Percentiles rank a stretch among this genome's conserved stretches.
Evolutionary conservation across 2,329 filamentous ascomycete genomes (phyloP).

Genomic region (Botrytis sinoallii): DNA sequence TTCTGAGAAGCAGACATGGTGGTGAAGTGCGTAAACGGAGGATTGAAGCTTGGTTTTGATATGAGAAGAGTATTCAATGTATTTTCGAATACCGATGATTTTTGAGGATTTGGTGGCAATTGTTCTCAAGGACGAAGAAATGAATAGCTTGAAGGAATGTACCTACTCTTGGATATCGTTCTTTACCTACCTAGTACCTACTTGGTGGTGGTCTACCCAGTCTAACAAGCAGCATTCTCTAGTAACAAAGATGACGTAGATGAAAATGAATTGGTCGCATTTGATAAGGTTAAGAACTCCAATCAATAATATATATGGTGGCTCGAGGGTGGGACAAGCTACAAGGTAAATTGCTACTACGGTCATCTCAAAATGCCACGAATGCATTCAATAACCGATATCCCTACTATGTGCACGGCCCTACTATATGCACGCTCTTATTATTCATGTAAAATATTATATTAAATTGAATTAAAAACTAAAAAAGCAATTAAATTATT

Average conservation of each 20-base stretch:
- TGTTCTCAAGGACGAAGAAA: neutral
- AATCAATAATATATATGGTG: neutral
- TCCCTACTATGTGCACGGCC: too few species aligned
- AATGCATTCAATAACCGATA: slow-evolving; percentile 13
- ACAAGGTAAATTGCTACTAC: slow-evolving; percentile 11
- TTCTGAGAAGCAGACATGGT: slow-evolving; percentile 36
- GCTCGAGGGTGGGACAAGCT: too few species aligned
- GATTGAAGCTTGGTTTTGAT: neutral
- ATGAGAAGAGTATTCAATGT: neutral
- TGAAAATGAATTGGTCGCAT: neutral
- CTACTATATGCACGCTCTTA: too few species aligned
- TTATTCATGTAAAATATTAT: too few species aligned
- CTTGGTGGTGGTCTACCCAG: neutral
- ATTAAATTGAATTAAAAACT: too few species aligned
- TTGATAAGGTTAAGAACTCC: neutral
- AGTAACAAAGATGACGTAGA: slow-evolving; percentile 10
- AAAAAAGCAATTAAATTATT: too few species aligned
- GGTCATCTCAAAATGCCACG: neutral
- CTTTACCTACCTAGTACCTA: neutral
- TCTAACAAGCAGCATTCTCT: neutral
- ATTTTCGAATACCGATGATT: neutral
- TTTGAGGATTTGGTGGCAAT: neutral
- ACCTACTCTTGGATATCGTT: neutral
- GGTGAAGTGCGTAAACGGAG: slow-evolving; percentile 14
- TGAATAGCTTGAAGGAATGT: neutral